Conservation (phyloP, 768 basidiomycete genomes). For the Leucosporidium scottii region DNA sequence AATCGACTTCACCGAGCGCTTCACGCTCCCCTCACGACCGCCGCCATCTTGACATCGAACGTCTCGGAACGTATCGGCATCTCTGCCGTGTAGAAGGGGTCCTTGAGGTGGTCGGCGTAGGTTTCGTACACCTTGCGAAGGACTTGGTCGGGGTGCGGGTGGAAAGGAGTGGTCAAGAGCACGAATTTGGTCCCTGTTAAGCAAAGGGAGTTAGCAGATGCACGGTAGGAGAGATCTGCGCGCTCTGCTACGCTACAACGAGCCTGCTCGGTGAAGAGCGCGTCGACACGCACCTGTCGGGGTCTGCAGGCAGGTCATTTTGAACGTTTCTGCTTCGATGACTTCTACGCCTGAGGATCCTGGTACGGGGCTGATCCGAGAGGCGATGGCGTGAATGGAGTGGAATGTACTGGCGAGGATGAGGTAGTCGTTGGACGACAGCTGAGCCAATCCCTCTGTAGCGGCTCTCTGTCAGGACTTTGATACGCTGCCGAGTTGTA, state of each 20-base stretch:
- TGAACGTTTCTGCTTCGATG: constrained; percentile 94
- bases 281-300: constrained; percentile 64
- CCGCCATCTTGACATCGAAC: constrained; percentile 57
- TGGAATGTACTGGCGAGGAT: constrained; percentile 94
- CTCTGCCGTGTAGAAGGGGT: constrained; percentile 97
- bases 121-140: constrained; percentile 84
- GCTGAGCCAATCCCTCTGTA: constrained; percentile 78
- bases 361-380: constrained; percentile 68
- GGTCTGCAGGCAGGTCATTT: constrained; percentile 83
- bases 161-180: constrained; percentile 68
- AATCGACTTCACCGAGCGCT: no score
- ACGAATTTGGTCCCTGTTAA: constrained; percentile 87
- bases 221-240: background rate
- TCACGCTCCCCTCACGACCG: constrained; percentile 34
- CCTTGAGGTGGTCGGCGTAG: constrained; percentile 96
- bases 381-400: constrained; percentile 97
- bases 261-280: no score
- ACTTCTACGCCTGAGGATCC: constrained; percentile 78
- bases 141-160: constrained; percentile 57
- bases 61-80: constrained; percentile 93
- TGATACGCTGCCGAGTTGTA: background rate
- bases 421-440: constrained; percentile 89
- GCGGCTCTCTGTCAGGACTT: no score
- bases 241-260: no score
- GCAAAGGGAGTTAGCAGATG: background rate